Evolutionary conservation across 257 asterid species (phyloP).

Genomic region (Orobanche coerulescens): DNA sequence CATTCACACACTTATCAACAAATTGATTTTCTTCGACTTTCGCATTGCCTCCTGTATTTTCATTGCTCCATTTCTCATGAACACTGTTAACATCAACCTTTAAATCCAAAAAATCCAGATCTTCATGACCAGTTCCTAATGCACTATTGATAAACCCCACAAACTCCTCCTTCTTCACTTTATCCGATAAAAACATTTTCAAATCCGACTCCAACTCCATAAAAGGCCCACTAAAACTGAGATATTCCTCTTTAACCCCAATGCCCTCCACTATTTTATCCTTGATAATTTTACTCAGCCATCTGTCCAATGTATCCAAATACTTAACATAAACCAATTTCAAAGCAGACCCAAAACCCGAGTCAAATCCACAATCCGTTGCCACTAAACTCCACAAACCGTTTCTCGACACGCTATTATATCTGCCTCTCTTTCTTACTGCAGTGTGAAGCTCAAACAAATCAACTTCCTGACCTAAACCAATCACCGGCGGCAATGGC

Average conservation of each 20-base stretch:
- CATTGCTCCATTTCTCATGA: not conserved
- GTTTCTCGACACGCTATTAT: conserved; percentile 17
- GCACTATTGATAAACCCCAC: conserved; percentile 24
- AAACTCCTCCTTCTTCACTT: conserved; percentile 31
- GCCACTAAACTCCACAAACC: conserved; percentile 42
- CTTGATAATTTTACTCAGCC: conserved; percentile 32
- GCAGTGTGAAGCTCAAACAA: conserved; percentile 36
- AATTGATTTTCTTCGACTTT: conserved; percentile 16
- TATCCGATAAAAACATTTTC: conserved; percentile 35
- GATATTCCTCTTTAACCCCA: not conserved
- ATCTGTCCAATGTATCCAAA: conserved; percentile 32
- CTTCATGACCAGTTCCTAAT: conserved; percentile 22
- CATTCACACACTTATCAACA: conserved; percentile 13
- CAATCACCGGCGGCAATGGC: conserved; percentile 54
- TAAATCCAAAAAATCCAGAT: conserved; percentile 11
- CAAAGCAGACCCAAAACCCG: conserved; percentile 31
- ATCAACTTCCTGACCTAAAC: conserved; percentile 50
- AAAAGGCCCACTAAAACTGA: conserved; percentile 20
- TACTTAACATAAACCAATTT: conserved; percentile 49
- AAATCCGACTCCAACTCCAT: conserved; percentile 50
- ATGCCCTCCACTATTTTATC: conserved; percentile 14
- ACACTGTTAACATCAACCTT: conserved; percentile 19
- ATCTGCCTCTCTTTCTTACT: conserved; percentile 51
- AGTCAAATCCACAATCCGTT: conserved; percentile 44
- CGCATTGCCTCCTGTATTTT: conserved; percentile 13